These are phyloP conservation scores for Coniosporium apollinis DNA, from an alignment of 495 filamentous ascomycete genomes.

Conservation along the genomic window DNA sequence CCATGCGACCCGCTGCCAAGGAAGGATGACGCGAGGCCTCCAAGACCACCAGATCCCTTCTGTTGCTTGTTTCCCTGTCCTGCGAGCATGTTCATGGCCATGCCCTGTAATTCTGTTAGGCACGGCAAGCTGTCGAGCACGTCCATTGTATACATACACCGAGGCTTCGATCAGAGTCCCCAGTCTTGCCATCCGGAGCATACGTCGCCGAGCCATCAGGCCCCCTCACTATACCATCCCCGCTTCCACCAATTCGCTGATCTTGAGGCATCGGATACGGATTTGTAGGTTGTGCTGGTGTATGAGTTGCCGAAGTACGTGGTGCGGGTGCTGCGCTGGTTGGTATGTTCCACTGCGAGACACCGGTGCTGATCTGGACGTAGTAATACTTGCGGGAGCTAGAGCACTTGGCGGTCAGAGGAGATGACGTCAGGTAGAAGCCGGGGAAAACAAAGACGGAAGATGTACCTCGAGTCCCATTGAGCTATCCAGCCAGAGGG, in stretches of 20 bases:
- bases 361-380: constrained; percentile 26
- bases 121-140: not conserved
- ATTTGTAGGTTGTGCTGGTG: constrained; percentile 15
- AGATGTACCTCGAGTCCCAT: not conserved
- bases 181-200: constrained; percentile 2
- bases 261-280: constrained; percentile 14
- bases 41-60: constrained; percentile 19
- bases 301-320: constrained; percentile 16
- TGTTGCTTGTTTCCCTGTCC: constrained; percentile 17
- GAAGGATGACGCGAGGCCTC: constrained; percentile 22
- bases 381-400: constrained; percentile 20
- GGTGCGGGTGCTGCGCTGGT: constrained; percentile 18
- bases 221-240: constrained; percentile 16
- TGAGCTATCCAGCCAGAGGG: too few relatives aligned
- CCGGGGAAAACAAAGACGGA: not conserved
- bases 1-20: constrained; percentile 22
- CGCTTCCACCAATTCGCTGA: constrained; percentile 3
- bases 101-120: constrained; percentile 15
- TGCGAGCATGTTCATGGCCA: constrained; percentile 23
- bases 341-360: constrained; percentile 25
- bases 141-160: constrained; percentile 13
- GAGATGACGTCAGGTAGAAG: not conserved
- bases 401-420: not conserved
- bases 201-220: constrained; percentile 15
- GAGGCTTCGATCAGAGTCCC: constrained; percentile 18